Base-by-base conservation (phyloP, 2,329 filamentous ascomycete genomes). In the Dissoconium aciculare region DNA sequence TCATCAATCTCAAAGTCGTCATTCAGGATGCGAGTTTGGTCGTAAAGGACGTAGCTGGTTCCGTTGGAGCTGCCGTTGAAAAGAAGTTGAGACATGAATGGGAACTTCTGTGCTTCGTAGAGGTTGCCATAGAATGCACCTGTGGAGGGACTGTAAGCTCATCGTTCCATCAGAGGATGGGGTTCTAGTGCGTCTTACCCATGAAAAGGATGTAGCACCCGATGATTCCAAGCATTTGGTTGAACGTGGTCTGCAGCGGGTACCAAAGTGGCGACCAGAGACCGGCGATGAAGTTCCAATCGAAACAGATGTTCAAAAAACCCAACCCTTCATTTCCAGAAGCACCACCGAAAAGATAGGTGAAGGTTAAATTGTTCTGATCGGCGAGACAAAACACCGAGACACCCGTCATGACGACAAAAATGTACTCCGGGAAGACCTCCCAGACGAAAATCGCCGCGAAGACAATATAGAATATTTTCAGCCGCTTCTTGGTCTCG, bases 311-410 rank as follows among this genome's bases (percentile, higher is more conserved):
- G 6, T 38, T 51, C n/a, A 63, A 46, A 9, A 62, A 45, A 2
- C 60, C 60, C 1, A 64, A 42, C 8, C 60, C 60, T 37, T 64
- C 60, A 35, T 64, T 61, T 3, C 56, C 57, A 23, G 50, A 52
- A 2, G 61, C 50, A n/a, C 63, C 64, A 3, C 63, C 63, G 36
- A 67, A 66, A n/a, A 66, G 43, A 24, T 62, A 60, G 12, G 61
- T 64, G 29, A 66, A 62, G 4, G 61, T 44, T 1, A 56, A 38
- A 31, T 45, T 62, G 23, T 58, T 46, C 19, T 56, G 52, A 9
- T 59, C 55, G 0, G 62, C 57, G 4, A 66, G 52, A 37, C 63
- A 67, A 30, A 64, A 62, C 15, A 67, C 49, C 5, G 46, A 53
- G 11, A 60, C 39, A 11, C 56, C 57, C 6, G 52, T 57, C 4